Evolutionary conservation across 148 eudicot genomes (phyloP), one percentile per base, ranked within the genome.

Genomic region (Salicornia ramosissima): DNA sequence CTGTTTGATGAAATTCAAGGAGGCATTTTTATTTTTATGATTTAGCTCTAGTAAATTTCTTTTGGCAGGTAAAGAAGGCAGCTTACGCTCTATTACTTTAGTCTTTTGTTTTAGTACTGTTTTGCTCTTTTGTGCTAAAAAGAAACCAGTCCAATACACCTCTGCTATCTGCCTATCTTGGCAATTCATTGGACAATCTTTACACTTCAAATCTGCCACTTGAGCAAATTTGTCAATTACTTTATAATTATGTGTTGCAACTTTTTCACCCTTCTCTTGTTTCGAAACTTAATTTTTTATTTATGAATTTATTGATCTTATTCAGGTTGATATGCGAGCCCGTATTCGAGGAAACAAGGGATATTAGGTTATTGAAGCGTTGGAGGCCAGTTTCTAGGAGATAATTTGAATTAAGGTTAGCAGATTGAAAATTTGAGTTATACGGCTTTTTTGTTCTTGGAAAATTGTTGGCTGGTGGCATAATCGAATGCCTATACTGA

Each of bases 301-400:
- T 36, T 36, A 15, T 2, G 39, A 47, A 2, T 11, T 2, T 67
- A n/a, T 33, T 39, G 36, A 24, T 78, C 29, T 50, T 54, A 13
- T 46, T 67, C 84, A 91, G 97, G 88, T 91, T 80, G 97, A 91
- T 80, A 91, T 91, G 95, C 84, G 97, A 80, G 94, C 94, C 75
- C 84, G 91, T 60, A 91, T 91, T 60, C 94, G 91, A 33, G 97
- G 91, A 74, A 91, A 91, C 78, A 88, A 88, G 71, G 97, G 97
- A 64, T 91, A 91, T 76, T 91, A 67, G 71, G 12, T 36, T 60
- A 47, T 50, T 52, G 34, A 47, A 59, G 40, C 47, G 58, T n/a
- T 16, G 53, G 39, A 53, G 36, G 31, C 22, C 2, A 14, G 50
- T 58, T 34, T 34, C 40, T 4, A 46, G 39, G 29, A 51, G 57